Base-by-base conservation (phyloP, 163 green algal genomes). In the Smithsoniella earleae region DNA sequence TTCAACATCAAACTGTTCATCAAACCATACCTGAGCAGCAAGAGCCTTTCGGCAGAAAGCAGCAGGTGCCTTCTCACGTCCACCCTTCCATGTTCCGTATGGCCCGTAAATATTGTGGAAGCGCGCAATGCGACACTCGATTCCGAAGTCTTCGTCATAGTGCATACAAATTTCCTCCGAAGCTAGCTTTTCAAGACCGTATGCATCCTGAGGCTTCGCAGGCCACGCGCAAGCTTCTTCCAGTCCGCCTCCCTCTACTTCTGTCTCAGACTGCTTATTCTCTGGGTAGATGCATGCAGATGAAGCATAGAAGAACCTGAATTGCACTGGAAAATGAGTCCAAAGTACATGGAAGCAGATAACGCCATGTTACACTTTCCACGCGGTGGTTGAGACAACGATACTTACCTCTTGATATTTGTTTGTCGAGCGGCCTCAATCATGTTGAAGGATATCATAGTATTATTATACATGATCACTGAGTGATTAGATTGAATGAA, bases 401-500 rank as follows among this genome's bases (percentile, higher is more conserved):
- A 28, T 74, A 22, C 64, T n/a, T n/a, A 85, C 82, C 82, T 66
- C 62, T 82, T 79, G 36, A 86, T 63, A 8, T 79, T 77, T 66
- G 77, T 80, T 55, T 91, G 86, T 54, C 93, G 85, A 0, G 86
- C 82, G 25, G 92, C 94, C 84, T 99, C 95, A 63, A 99, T 75
- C 86, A 98, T 91, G 86, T 99, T 97, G 89, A 98, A 96, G 65
- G 79, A 91, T 81, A 99, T 95, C 92, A 98, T 98, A 36, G 90
- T 95, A 85, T 97, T 97, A 89, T 97, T 97, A 86, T 97, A 97
- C 62, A 99, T 86, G 81, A 99, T 98, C 63, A 98, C 93, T 0
- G 87, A 94, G 86, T 99, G 92, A 82, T 99, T 99, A 77, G 83
- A 94, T 84, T 99, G 92, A 82, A 99, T 99, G 86, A 98, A 99